Conservation (phyloP, 208 protist genomes). For the Tetramitus jugosus region DNA sequence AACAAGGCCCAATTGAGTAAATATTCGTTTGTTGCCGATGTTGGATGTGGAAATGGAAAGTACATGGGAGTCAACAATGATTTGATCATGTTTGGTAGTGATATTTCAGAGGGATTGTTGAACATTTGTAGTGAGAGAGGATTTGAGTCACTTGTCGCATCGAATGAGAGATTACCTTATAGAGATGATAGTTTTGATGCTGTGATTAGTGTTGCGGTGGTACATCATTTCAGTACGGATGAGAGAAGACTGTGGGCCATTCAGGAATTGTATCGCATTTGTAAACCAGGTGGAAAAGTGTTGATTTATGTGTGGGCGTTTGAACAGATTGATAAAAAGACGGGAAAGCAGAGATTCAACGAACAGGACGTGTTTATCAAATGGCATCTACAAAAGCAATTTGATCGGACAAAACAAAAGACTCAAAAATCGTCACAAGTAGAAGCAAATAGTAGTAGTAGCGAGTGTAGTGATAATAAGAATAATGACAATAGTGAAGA, state of each 20-base stretch:
- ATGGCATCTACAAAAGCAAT: conserved; percentile 27
- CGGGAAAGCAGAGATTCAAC: background rate
- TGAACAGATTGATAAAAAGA: conserved; percentile 6
- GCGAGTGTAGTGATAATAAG: background rate
- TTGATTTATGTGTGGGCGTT: conserved; percentile 31
- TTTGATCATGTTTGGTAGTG: background rate
- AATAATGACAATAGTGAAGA: too few relatives aligned
- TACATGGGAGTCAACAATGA: background rate
- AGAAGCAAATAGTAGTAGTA: background rate
- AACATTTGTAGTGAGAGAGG: background rate
- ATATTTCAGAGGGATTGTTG: background rate
- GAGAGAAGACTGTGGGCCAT: conserved; percentile 20
- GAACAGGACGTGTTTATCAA: conserved; percentile 22
- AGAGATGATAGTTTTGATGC: conserved; percentile 14
- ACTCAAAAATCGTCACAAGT: background rate
- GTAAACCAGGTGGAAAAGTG: conserved; percentile 12
- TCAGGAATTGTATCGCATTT: conserved; percentile 7
- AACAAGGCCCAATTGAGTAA: background rate
- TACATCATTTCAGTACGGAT: conserved; percentile 24
- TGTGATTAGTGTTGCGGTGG: conserved; percentile 21
- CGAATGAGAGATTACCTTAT: conserved; percentile 6
- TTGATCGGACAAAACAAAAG: too few relatives aligned
- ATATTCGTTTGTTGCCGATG: conserved; percentile 22
- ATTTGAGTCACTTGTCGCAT: background rate
- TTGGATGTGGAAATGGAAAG: conserved; percentile 31